These are phyloP conservation scores for Arabidopsis arenosa DNA, from an alignment of 345 rosid genomes.

Conservation along the genomic window DNA sequence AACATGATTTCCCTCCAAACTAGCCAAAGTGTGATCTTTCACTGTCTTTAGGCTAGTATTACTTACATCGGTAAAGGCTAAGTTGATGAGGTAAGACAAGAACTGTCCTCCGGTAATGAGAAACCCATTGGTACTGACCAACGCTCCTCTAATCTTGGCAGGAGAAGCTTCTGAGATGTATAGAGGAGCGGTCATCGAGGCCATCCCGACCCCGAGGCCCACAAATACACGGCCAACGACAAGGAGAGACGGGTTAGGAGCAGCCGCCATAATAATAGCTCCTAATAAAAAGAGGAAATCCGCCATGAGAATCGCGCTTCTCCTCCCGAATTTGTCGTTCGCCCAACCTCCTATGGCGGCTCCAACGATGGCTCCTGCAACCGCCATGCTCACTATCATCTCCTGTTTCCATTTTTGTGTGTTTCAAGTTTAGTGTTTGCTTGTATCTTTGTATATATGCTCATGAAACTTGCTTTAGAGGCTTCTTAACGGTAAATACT, in stretches of 20 bases:
- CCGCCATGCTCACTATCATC: slow-evolving; percentile 91
- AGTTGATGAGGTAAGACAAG: slow-evolving; percentile 82
- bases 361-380: slow-evolving; percentile 85
- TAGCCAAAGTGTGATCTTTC: not conserved
- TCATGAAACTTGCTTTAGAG: not conserved
- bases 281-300: slow-evolving; percentile 79
- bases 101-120: slow-evolving; percentile 94
- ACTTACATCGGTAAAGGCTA: slow-evolving; percentile 74
- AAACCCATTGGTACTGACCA: slow-evolving; percentile 81
- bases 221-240: slow-evolving; percentile 80
- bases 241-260: slow-evolving; percentile 63
- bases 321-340: slow-evolving; percentile 75
- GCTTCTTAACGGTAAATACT: slow-evolving; percentile 12
- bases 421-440: slow-evolving; percentile 14
- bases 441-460: slow-evolving; percentile 7
- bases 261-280: slow-evolving; percentile 79
- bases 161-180: slow-evolving; percentile 96
- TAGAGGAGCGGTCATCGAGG: slow-evolving; percentile 89
- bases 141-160: slow-evolving; percentile 84
- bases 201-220: slow-evolving; percentile 92
- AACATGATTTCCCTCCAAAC: not conserved
- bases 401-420: slow-evolving; percentile 54
- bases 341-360: slow-evolving; percentile 89
- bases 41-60: not conserved
- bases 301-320: slow-evolving; percentile 59